Evolutionary conservation across 345 rosid genomes (phyloP).

Genomic region (Carallia pectinifolia): DNA sequence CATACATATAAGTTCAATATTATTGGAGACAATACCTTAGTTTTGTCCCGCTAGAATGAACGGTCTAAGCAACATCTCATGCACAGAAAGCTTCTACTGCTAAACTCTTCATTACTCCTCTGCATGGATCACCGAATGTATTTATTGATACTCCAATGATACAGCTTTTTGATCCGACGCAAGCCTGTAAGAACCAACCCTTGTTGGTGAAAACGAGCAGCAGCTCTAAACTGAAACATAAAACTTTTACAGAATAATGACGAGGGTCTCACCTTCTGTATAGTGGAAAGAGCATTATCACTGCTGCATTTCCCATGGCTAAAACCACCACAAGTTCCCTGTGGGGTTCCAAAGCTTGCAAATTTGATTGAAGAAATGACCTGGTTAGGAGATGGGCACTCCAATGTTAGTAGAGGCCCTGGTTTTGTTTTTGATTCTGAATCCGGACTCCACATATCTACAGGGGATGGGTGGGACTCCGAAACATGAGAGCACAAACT

Average conservation of each 20-base stretch:
- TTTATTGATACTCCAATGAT: conserved; percentile 51
- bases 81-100: conserved; percentile 87
- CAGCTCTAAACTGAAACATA: neutral
- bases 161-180: conserved; percentile 77
- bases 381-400: conserved; percentile 62
- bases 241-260: neutral
- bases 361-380: conserved; percentile 72
- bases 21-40: conserved; percentile 2
- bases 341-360: conserved; percentile 90
- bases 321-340: conserved; percentile 71
- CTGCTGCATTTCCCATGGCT: conserved; percentile 63
- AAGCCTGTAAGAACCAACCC: conserved; percentile 52
- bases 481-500: conserved; percentile 62
- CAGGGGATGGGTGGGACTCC: conserved; percentile 73
- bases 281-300: conserved; percentile 47
- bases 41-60: conserved; percentile 15
- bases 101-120: conserved; percentile 65
- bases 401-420: conserved; percentile 46
- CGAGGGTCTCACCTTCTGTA: conserved; percentile 51
- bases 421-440: conserved; percentile 37
- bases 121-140: conserved; percentile 79
- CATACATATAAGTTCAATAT: neutral
- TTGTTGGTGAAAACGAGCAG: conserved; percentile 15
- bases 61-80: conserved; percentile 25
- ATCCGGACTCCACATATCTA: conserved; percentile 64